These are phyloP conservation scores for Penicillium argentinense DNA, from an alignment of 495 filamentous ascomycete genomes.

Conservation along the genomic window DNA sequence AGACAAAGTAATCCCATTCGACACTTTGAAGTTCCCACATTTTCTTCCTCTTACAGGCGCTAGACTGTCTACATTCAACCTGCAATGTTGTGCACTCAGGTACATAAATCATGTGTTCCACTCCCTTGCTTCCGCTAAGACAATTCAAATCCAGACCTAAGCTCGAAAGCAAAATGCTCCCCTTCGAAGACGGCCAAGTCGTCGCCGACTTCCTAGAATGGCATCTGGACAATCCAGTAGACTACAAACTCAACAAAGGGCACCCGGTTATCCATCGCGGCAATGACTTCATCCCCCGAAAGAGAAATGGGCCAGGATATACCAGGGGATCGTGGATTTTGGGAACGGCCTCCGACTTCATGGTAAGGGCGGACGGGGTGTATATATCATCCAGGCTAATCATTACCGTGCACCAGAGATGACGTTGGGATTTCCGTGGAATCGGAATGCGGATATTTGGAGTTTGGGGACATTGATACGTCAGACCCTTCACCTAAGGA, in stretches of 20 bases:
- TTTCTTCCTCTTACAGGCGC: conserved; percentile 28
- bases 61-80: conserved; percentile 42
- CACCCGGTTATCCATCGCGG: conserved; percentile 29
- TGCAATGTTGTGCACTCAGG: conserved; percentile 36
- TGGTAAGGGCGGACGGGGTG: not conserved
- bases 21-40: conserved; percentile 32
- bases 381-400: conserved; percentile 30
- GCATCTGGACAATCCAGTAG: conserved; percentile 11
- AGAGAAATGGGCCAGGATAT: conserved; percentile 13
- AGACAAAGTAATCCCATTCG: conserved; percentile 16
- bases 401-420: conserved; percentile 39
- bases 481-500: not conserved
- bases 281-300: conserved; percentile 30
- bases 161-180: conserved; percentile 42
- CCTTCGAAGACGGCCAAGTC: conserved; percentile 39
- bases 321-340: conserved; percentile 76
- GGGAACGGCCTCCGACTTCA: conserved; percentile 63
- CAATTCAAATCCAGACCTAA: conserved; percentile 34
- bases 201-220: conserved; percentile 33
- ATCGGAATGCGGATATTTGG: conserved; percentile 37
- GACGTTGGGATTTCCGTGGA: conserved; percentile 33
- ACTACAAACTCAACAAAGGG: conserved; percentile 14
- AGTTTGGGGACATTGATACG: conserved; percentile 39
- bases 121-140: no score
- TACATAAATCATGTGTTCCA: conserved; percentile 10